These are phyloP conservation scores for Phytophthora palmivora DNA, from an alignment of 352 stramenopile species.

Conservation along the genomic window DNA sequence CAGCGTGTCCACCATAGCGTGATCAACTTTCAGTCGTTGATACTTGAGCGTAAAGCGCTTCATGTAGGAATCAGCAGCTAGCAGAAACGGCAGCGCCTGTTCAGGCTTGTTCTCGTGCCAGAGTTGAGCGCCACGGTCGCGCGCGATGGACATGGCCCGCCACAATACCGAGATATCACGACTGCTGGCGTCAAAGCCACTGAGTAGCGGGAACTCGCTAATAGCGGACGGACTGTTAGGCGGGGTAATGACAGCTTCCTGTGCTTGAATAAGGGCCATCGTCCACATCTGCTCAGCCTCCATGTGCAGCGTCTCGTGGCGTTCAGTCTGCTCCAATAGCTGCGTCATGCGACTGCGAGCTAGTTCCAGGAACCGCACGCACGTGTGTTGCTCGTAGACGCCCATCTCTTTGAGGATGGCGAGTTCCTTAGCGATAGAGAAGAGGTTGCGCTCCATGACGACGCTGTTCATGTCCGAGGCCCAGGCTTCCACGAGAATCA, in stretches of 20 bases:
- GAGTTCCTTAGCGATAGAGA: conserved; percentile 83
- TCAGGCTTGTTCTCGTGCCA: conserved; percentile 90
- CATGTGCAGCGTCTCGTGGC: conserved; percentile 71
- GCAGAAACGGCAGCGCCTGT: conserved; percentile 79
- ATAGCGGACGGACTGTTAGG: conserved; percentile 47
- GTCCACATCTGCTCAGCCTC: conserved; percentile 76
- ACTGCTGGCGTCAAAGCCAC: conserved; percentile 67
- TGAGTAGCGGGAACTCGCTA: conserved; percentile 69
- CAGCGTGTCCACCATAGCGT: conserved; percentile 80
- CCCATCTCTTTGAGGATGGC: conserved; percentile 79
- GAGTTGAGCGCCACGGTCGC: conserved; percentile 78
- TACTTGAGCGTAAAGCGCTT: conserved; percentile 91
- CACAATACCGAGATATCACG: conserved; percentile 81
- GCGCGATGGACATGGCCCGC: conserved; percentile 84
- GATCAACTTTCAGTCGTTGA: conserved; percentile 85
- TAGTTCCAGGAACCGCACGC: conserved; percentile 79
- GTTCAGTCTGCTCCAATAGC: conserved; percentile 68
- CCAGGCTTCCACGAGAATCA: conserved; percentile 83
- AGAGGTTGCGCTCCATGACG: conserved; percentile 87
- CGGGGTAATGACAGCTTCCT: conserved; percentile 48
- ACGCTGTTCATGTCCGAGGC: conserved; percentile 88
- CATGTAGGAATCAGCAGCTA: conserved; percentile 89
- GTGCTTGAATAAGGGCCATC: conserved; percentile 74
- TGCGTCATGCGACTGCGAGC: conserved; percentile 68
- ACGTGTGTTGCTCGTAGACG: conserved; percentile 79